phyloP scores from a whole-genome alignment of 2,329 filamentous ascomycete species.

The Nemania abortiva region DNA sequence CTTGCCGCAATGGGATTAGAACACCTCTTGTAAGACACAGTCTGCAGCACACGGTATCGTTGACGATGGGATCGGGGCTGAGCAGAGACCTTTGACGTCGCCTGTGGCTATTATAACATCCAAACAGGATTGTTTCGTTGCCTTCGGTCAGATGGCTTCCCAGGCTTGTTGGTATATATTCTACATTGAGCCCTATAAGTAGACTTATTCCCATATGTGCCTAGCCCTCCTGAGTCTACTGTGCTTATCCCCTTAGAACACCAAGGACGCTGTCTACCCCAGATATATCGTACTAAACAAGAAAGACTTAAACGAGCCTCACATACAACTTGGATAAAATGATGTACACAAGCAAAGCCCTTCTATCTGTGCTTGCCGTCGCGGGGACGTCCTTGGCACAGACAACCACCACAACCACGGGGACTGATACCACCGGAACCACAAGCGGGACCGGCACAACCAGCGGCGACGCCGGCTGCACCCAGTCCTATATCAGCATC shows the following conservation, averaged over 20 bases:
- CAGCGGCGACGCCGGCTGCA: conserved; percentile 19
- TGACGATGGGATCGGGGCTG: conserved; percentile 18
- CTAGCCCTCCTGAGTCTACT: neutral
- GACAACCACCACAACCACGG: neutral
- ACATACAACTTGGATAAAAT: conserved; percentile 1
- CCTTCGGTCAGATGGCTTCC: neutral
- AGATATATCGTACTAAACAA: neutral
- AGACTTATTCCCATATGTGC: neutral
- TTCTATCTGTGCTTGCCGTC: conserved; percentile 22
- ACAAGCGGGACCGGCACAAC: neutral
- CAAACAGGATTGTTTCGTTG: neutral
- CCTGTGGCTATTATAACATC: neutral
- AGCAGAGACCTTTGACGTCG: conserved; percentile 11
- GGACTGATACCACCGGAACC: neutral
- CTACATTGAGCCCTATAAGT: neutral
- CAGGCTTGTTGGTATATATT: neutral
- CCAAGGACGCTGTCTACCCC: neutral
- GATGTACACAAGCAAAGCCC: conserved; percentile 31
- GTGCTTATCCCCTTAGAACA: neutral
- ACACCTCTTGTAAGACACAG: neutral
- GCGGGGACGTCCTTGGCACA: conserved; percentile 25
- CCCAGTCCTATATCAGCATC: conserved; percentile 12
- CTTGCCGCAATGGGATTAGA: conserved; percentile 1
- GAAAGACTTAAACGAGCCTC: neutral
- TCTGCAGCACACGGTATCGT: conserved; percentile 17